Evolutionary conservation across 2,329 filamentous ascomycete genomes (phyloP).

Genomic region (Plenodomus tracheiphilus): DNA sequence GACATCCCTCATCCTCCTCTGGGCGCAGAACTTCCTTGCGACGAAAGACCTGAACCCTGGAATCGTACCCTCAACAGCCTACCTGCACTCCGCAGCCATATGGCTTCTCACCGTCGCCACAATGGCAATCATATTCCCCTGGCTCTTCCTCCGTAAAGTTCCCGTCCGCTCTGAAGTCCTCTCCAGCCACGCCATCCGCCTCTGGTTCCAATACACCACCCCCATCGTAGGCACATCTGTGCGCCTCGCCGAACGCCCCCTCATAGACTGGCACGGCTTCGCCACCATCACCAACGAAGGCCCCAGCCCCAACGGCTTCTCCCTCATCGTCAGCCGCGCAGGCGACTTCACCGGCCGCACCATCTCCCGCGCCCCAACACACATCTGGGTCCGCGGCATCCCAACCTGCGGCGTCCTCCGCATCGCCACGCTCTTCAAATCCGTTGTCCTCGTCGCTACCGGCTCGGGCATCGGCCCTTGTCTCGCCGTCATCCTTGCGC

Average conservation of each 20-base stretch:
- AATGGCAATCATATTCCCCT: constrained; percentile 70
- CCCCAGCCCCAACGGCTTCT: constrained; percentile 31
- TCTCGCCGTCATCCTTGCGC: constrained; percentile 57
- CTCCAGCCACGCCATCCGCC: constrained; percentile 72
- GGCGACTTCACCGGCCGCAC: constrained; percentile 45
- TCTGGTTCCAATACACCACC: constrained; percentile 55
- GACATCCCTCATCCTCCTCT: constrained; percentile 42
- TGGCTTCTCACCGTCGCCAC: constrained; percentile 73
- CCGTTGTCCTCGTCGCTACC: constrained; percentile 43
- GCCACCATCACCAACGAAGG: constrained; percentile 43
- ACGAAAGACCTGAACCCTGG: constrained; percentile 27
- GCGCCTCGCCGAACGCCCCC: constrained; percentile 35
- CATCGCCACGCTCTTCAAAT: constrained; percentile 42
- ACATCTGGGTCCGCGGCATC: constrained; percentile 44
- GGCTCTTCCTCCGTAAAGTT: constrained; percentile 72
- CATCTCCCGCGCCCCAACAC: constrained; percentile 36
- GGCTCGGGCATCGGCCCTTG: constrained; percentile 47
- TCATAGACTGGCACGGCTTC: constrained; percentile 46
- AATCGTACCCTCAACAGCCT: constrained; percentile 25
- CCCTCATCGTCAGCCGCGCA: constrained; percentile 43
- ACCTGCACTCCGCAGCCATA: constrained; percentile 48
- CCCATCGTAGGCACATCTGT: constrained; percentile 38
- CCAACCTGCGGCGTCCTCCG: constrained; percentile 43
- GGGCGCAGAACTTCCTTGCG: constrained; percentile 34
- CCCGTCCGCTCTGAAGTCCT: constrained; percentile 68